Evolutionary conservation across 2,329 filamentous ascomycete species (phyloP).

Genomic region (Rhinocladiella mackenziei): DNA sequence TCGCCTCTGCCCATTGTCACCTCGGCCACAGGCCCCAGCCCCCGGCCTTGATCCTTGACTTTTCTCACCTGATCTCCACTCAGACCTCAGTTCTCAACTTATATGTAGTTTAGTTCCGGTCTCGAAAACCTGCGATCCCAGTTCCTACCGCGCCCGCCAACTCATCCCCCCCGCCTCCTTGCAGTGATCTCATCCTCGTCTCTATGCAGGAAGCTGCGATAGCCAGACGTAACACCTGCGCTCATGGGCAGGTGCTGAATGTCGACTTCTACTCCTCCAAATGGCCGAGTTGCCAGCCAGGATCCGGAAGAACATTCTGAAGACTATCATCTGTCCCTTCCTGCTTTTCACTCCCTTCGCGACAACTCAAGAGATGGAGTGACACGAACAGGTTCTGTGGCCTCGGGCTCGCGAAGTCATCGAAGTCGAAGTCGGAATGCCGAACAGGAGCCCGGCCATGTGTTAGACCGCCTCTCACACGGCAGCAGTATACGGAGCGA

Average conservation of each 20-base stretch:
- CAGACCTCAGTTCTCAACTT: too few relatives aligned
- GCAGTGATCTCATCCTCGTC: slow-evolving; percentile 11
- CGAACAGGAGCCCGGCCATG: slow-evolving; percentile 5
- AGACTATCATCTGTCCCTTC: slow-evolving; percentile 16
- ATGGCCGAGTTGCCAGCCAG: slow-evolving; percentile 17
- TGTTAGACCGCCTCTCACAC: slow-evolving; percentile 11
- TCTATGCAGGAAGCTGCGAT: slow-evolving; percentile 24
- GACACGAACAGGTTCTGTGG: slow-evolving; percentile 12
- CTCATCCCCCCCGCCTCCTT: neutral
- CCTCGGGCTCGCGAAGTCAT: slow-evolving; percentile 13
- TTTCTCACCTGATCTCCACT: too few relatives aligned
- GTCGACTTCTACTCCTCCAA: slow-evolving; percentile 20
- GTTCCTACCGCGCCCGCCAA: too few relatives aligned
- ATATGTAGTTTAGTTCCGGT: too few relatives aligned
- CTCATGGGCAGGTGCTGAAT: slow-evolving; percentile 26
- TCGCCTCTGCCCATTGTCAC: too few relatives aligned
- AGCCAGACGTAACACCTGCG: slow-evolving; percentile 19
- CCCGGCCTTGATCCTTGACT: too few relatives aligned
- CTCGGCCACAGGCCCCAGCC: too few relatives aligned
- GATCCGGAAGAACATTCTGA: slow-evolving; percentile 5
- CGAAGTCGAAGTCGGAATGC: slow-evolving; percentile 9
- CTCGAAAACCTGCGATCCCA: too few relatives aligned
- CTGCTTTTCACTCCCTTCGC: slow-evolving; percentile 21
- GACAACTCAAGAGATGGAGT: slow-evolving; percentile 14
- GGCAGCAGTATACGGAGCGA: slow-evolving; percentile 11